Conservation (phyloP, 345 rosid genomes). For the Citrus mangshanensis region DNA sequence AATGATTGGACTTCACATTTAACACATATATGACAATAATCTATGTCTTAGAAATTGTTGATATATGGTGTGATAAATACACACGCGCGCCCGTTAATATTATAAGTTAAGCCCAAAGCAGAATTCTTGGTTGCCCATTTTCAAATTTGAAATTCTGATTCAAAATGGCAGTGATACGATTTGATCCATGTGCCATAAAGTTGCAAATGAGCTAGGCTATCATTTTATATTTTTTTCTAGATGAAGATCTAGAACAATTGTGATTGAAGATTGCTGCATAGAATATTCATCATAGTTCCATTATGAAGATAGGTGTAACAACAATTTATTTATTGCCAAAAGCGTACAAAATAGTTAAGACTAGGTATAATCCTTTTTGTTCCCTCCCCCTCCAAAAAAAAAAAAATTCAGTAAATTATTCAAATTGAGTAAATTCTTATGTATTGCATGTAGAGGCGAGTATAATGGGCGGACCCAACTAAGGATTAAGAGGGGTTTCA, state of each 20-base stretch:
- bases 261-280: neutral
- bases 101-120: neutral
- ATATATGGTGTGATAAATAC: too few species aligned
- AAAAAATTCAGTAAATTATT: too few species aligned
- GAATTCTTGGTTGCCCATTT: neutral
- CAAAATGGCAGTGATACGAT: neutral
- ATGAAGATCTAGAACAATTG: neutral
- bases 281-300: neutral
- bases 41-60: too few species aligned
- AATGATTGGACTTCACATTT: neutral
- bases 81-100: neutral
- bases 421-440: too few species aligned
- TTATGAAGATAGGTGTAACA: neutral
- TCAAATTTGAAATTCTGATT: neutral
- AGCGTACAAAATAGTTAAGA: neutral
- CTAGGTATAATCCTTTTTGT: neutral
- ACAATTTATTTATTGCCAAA: neutral
- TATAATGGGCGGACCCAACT: too few species aligned
- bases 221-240: neutral
- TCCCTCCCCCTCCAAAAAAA: too few species aligned
- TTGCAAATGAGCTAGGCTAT: neutral
- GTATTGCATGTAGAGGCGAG: too few species aligned
- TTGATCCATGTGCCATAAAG: neutral
- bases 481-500: too few species aligned
- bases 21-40: too few species aligned